phyloP scores from a whole-genome alignment of 1,284 basidiomycete genomes.

The Meripilus lineatus region DNA sequence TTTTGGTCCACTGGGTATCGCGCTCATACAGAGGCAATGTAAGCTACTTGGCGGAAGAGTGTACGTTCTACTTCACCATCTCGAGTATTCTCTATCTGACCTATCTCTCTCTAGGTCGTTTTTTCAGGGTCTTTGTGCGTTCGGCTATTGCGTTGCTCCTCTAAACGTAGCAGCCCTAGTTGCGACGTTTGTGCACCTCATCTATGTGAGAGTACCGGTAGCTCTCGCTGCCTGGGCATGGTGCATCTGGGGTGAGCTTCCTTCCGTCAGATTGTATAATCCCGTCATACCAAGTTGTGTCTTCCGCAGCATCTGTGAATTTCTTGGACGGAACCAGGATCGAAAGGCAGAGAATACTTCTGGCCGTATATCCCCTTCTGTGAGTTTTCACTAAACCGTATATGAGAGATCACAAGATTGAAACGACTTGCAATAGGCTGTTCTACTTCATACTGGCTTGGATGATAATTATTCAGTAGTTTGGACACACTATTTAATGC shows the following conservation, averaged over 20 bases:
- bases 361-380: conserved; percentile 92
- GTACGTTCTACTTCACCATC: conserved; percentile 41
- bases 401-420: conserved; percentile 4
- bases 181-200: conserved; percentile 78
- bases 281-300: conserved; percentile 1
- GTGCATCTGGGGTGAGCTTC: conserved; percentile 88
- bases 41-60: conserved; percentile 91
- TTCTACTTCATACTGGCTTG: conserved; percentile 87
- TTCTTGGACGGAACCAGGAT: conserved; percentile 93
- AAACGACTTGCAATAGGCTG: conserved; percentile 39
- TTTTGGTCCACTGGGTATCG: too few species aligned
- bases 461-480: conserved; percentile 87
- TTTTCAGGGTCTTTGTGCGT: conserved; percentile 90
- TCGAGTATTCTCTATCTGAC: conserved; percentile 3
- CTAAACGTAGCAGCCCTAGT: conserved; percentile 85
- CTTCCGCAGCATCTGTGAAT: conserved; percentile 75
- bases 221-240: conserved; percentile 85
- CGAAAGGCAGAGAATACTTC: conserved; percentile 78
- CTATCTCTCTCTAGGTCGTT: conserved; percentile 64
- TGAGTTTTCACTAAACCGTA: conserved; percentile 33
- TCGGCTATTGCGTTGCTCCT: conserved; percentile 90
- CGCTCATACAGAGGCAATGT: conserved; percentile 2
- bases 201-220: conserved; percentile 83
- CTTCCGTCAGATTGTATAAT: conserved; percentile 8
- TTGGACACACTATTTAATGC: too few species aligned